Evolutionary conservation across 2,329 filamentous ascomycete species (phyloP), one percentile per base, ranked within the genome.

Genomic region (Phialemoniopsis sp.): DNA sequence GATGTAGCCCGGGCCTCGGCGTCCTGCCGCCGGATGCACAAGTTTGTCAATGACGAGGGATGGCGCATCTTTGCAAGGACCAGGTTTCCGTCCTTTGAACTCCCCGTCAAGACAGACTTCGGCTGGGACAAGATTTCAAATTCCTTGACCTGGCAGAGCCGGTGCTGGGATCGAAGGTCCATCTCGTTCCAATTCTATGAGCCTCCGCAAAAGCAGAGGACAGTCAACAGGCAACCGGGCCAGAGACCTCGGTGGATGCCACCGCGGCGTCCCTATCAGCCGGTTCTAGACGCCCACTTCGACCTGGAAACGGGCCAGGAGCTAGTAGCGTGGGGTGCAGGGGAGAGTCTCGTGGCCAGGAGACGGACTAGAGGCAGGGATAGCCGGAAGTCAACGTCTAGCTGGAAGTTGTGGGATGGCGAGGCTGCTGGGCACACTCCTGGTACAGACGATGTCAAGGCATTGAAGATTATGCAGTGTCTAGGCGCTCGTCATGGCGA

Each of bases 81-180:
- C 29, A 56, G 60, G 16, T 78, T 78, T 43, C 59, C 61, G 2
- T 67, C 63, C 4, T 52, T 71, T 6, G 43, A 46, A 2, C 46
- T 68, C 2, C 59, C 66, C 0, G 54, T 41, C 34, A 44, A 44
- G 3, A 45, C 48, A 5, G 34, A 43, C 17, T 44, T 39, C 13
- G 47, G 41, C 13, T 75, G 71, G 60, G 45, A 48, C 10, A 47
- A 54, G 12, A 53, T 70, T 18, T 72, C 72, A 7, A 58, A 68
- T 18, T 64, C 61, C 1, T 51, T 76, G 32, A 76, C 74, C 1
- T 70, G 68, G 46, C 66, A 76, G 39, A 66, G 70, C 19, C 64
- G 72, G 6, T 72, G 68, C 47, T 78, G 74, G 75, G 73, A 77
- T 36, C 65, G 62, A 37, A 64, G 71, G 2, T 56, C 64, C 1